These are phyloP conservation scores for Calonectria multiphialidica DNA, from an alignment of 2,329 filamentous ascomycete species.

Conservation along the genomic window DNA sequence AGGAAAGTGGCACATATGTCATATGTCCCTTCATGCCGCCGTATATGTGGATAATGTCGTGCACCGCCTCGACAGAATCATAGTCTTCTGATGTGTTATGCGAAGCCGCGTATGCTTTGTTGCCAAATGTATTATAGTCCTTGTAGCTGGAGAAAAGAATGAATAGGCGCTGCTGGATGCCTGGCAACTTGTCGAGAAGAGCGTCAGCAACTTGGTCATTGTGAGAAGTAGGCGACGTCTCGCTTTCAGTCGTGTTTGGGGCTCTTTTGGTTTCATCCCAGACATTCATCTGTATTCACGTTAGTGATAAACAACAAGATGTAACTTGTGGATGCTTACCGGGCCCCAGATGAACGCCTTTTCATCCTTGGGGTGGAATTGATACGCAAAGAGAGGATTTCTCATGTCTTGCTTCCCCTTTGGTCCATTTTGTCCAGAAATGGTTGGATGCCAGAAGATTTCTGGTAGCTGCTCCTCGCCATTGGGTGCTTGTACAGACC, in stretches of 20 bases:
- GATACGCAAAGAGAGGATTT: constrained; percentile 73
- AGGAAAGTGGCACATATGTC: constrained; percentile 77
- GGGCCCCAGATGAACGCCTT: constrained; percentile 70
- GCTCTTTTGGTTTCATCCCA: constrained; percentile 73
- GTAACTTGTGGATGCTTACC: constrained; percentile 56
- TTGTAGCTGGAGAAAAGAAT: constrained; percentile 76
- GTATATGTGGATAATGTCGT: constrained; percentile 72
- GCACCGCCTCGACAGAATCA: constrained; percentile 75
- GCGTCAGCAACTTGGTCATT: constrained; percentile 67
- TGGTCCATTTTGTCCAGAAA: constrained; percentile 66
- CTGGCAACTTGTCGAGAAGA: constrained; percentile 58
- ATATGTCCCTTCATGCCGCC: constrained; percentile 75
- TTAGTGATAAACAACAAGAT: background rate
- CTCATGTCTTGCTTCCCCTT: constrained; percentile 66
- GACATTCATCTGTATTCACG: constrained; percentile 60
- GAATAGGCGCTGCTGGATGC: constrained; percentile 73
- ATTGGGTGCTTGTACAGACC: constrained; percentile 62
- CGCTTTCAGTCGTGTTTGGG: constrained; percentile 53
- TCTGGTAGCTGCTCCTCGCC: constrained; percentile 62
- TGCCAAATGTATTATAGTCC: constrained; percentile 77
- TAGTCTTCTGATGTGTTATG: constrained; percentile 58
- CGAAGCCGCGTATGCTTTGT: constrained; percentile 70
- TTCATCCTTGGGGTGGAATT: constrained; percentile 70
- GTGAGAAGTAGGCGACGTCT: constrained; percentile 60
- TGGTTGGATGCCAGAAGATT: constrained; percentile 59